Evolutionary conservation across 2,329 filamentous ascomycete genomes (phyloP).

Genomic region (Penicillium sp.): DNA sequence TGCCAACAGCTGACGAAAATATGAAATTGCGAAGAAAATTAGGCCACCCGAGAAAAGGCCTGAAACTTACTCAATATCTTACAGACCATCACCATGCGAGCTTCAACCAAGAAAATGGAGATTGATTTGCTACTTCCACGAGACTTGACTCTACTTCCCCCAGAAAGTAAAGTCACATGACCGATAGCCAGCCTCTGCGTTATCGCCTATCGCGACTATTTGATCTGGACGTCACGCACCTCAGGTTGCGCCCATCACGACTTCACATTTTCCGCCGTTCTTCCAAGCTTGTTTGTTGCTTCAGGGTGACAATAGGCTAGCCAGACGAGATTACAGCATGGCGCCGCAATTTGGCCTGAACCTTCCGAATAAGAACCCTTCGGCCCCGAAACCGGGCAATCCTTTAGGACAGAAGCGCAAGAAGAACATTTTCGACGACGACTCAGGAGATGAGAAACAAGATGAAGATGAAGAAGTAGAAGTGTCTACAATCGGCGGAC

Average conservation of each 20-base stretch:
- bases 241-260: neutral
- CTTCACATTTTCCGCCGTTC: neutral
- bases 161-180: conserved; percentile 17
- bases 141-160: conserved; percentile 6
- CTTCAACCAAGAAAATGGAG: neutral
- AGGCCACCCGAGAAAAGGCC: neutral
- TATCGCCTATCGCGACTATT: conserved; percentile 19
- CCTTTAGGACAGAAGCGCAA: conserved; percentile 47
- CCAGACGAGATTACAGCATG: conserved; percentile 7
- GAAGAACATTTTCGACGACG: conserved; percentile 47
- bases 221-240: conserved; percentile 6
- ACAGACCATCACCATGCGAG: neutral
- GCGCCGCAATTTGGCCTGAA: conserved; percentile 45
- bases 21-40: neutral
- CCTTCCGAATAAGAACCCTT: conserved; percentile 36
- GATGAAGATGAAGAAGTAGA: conserved; percentile 28
- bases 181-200: conserved; percentile 14
- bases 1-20: neutral
- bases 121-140: neutral
- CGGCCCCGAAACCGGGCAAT: conserved; percentile 27
- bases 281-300: neutral
- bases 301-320: neutral
- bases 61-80: neutral
- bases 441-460: conserved; percentile 39
- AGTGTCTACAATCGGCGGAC: conserved; percentile 40